Conservation (phyloP, 2,329 filamentous ascomycete genomes). For the Trichoderma semiorbis region DNA sequence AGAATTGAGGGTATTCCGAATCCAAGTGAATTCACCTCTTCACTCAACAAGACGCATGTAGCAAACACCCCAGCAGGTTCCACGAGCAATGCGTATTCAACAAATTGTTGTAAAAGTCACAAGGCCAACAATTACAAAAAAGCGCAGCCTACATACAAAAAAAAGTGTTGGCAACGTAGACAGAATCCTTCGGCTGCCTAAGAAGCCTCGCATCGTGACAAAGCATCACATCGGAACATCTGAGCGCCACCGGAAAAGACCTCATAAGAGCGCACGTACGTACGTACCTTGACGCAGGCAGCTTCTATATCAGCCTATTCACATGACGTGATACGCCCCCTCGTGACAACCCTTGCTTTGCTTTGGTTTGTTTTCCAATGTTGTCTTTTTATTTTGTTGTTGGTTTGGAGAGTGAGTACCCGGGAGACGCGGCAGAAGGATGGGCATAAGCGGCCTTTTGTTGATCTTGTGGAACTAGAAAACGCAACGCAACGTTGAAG, state of each 20-base stretch:
- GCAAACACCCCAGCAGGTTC: not conserved
- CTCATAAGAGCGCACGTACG: not conserved
- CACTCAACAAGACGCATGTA: not conserved
- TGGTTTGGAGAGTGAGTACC: not conserved
- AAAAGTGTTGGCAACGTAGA: not conserved
- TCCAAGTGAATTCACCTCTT: not conserved
- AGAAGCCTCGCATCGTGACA: not conserved
- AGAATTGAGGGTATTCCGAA: not conserved
- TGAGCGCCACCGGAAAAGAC: not conserved
- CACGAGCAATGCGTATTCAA: not conserved
- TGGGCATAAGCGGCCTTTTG: not conserved
- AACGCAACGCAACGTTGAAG: not conserved
- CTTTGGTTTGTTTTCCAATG: not conserved
- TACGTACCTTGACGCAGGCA: not conserved
- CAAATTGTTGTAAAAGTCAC: no score
- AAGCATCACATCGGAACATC: not conserved
- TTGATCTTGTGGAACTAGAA: not conserved
- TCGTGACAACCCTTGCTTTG: not conserved
- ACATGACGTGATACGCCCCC: not conserved
- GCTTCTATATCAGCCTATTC: not conserved
- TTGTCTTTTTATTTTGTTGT: not conserved
- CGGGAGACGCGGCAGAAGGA: not conserved
- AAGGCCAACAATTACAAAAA: not conserved
- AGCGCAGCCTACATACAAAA: not conserved
- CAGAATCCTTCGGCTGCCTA: not conserved